These are phyloP conservation scores for Xylaria grammica DNA, from an alignment of 495 filamentous ascomycete genomes.

Conservation along the genomic window DNA sequence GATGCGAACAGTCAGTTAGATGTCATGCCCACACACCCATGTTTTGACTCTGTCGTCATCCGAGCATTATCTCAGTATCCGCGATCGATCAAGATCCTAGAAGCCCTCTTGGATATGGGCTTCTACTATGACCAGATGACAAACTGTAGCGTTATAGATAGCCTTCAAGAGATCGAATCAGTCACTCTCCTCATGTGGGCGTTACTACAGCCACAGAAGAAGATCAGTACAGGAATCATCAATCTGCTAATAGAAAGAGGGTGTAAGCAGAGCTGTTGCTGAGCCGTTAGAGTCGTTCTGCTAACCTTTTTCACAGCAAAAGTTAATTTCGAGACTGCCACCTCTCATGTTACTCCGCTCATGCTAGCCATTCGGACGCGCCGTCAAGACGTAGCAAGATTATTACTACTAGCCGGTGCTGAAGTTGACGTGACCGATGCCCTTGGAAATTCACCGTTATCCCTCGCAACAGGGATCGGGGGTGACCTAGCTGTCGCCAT, in stretches of 20 bases:
- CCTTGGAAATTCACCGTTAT: slow-evolving; percentile 51
- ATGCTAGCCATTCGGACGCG: slow-evolving; percentile 52
- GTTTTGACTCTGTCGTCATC: slow-evolving; percentile 45
- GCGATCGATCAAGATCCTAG: slow-evolving; percentile 46
- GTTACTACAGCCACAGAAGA: slow-evolving; percentile 54
- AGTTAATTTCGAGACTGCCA: slow-evolving; percentile 49
- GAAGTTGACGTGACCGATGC: slow-evolving; percentile 51
- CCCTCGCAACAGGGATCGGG: slow-evolving; percentile 52
- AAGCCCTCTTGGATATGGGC: slow-evolving; percentile 49
- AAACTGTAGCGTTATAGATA: slow-evolving; percentile 38
- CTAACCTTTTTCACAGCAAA: slow-evolving; percentile 41
- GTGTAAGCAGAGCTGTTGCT: slow-evolving; percentile 31
- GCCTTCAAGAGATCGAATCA: slow-evolving; percentile 46
- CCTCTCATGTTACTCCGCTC: slow-evolving; percentile 51
- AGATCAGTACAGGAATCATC: slow-evolving; percentile 50
- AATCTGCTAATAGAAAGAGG: slow-evolving; percentile 47
- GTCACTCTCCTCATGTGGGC: slow-evolving; percentile 54
- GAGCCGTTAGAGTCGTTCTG: background rate
- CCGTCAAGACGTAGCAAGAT: slow-evolving; percentile 50
- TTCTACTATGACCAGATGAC: slow-evolving; percentile 54
- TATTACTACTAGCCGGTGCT: slow-evolving; percentile 48
- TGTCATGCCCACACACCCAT: slow-evolving; percentile 39
- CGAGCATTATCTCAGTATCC: slow-evolving; percentile 51
- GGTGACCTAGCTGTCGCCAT: slow-evolving; percentile 51
- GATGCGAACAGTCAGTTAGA: slow-evolving; percentile 49